phyloP scores from a whole-genome alignment of 306 rosid species.

The Fragaria nilgerrensis region DNA sequence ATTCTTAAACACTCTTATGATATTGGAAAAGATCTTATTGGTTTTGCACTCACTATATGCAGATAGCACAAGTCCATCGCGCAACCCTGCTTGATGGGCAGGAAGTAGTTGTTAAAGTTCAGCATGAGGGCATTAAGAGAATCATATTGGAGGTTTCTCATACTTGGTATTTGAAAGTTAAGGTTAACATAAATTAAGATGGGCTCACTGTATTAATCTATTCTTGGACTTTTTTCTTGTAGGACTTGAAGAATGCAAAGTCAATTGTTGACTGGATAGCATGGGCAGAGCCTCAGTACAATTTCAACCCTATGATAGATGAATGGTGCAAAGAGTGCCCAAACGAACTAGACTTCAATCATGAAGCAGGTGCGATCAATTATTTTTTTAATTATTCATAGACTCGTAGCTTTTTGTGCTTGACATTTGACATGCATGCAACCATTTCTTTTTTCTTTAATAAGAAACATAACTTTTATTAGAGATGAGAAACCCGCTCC shows the following conservation, averaged over 20 bases:
- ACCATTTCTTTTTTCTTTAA: neutral
- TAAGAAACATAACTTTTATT: neutral
- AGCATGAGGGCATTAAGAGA: slow-evolving; percentile 79
- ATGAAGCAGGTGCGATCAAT: slow-evolving; percentile 73
- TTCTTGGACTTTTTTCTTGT: slow-evolving; percentile 32
- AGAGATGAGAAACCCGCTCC: neutral
- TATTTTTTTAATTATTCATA: slow-evolving; percentile 20
- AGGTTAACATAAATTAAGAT: slow-evolving; percentile 23
- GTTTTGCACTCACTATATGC: slow-evolving; percentile 31
- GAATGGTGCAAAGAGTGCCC: slow-evolving; percentile 99
- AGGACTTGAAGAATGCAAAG: slow-evolving; percentile 97
- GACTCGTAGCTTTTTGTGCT: neutral
- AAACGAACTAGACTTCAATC: slow-evolving; percentile 91
- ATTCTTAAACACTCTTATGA: slow-evolving; percentile 9
- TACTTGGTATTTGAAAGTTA: slow-evolving; percentile 29
- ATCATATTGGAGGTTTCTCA: slow-evolving; percentile 79
- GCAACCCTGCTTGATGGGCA: slow-evolving; percentile 84
- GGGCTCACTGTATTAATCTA: slow-evolving; percentile 24
- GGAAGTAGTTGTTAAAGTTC: slow-evolving; percentile 96
- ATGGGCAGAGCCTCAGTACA: slow-evolving; percentile 94
- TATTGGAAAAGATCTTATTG: slow-evolving; percentile 14
- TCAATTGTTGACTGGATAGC: slow-evolving; percentile 94
- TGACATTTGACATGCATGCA: neutral
- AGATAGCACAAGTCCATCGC: slow-evolving; percentile 99
- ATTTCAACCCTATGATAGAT: slow-evolving; percentile 94